These are phyloP conservation scores for Rubia balearica DNA, from an alignment of 305 asterid genomes.

Conservation along the genomic window DNA sequence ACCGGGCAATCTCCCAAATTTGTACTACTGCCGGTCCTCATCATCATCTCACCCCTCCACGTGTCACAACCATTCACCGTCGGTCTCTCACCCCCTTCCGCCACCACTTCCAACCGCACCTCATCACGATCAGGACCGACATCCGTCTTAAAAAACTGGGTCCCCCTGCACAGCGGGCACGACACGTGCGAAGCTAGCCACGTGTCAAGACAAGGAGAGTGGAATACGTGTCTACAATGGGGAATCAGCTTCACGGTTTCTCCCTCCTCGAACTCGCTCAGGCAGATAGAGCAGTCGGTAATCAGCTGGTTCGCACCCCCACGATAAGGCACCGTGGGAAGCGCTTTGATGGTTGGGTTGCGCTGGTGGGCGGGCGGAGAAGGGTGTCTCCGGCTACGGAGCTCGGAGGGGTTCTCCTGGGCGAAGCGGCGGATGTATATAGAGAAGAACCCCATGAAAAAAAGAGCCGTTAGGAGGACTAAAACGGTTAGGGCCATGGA, in stretches of 20 bases:
- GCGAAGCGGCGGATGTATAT: neutral
- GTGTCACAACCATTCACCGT: slow-evolving; percentile 22
- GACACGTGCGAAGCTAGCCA: slow-evolving; percentile 70
- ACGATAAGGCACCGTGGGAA: slow-evolving; percentile 50
- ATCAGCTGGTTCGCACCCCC: slow-evolving; percentile 35
- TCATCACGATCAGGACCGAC: slow-evolving; percentile 15
- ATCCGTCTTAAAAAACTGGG: slow-evolving; percentile 30
- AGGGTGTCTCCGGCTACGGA: slow-evolving; percentile 18
- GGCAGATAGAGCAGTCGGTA: slow-evolving; percentile 55
- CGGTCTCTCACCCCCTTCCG: slow-evolving; percentile 17
- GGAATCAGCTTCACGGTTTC: slow-evolving; percentile 56
- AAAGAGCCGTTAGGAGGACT: neutral
- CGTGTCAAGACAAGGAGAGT: slow-evolving; percentile 56
- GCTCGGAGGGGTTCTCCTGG: slow-evolving; percentile 8
- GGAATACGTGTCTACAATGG: slow-evolving; percentile 65
- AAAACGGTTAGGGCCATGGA: neutral
- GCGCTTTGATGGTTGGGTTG: slow-evolving; percentile 25
- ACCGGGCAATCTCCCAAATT: slow-evolving; percentile 17
- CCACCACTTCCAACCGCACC: slow-evolving; percentile 32
- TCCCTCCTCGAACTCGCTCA: slow-evolving; percentile 42
- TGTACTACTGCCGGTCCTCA: slow-evolving; percentile 26
- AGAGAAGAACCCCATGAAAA: neutral
- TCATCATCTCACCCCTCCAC: slow-evolving; percentile 19
- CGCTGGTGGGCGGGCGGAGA: neutral
- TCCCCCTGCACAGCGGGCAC: slow-evolving; percentile 65